Conservation (phyloP, 495 filamentous ascomycete species). For the Lepraria neglecta region DNA sequence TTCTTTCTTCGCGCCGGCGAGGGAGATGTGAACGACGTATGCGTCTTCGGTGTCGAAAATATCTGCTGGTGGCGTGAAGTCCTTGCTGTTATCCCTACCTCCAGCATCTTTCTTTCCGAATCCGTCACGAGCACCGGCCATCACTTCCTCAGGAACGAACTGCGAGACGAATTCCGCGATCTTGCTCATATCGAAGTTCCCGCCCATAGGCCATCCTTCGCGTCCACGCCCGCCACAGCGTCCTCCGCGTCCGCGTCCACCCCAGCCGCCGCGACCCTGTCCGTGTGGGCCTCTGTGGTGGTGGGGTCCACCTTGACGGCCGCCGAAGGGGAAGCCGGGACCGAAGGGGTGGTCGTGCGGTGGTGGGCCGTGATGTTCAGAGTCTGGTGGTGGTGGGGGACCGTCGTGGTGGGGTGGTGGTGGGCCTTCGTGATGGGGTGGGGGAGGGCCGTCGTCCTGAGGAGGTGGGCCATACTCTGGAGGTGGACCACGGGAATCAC, state of each 20-base stretch:
- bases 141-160: constrained; percentile 35
- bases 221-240: constrained; percentile 18
- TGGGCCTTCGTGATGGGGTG: constrained; percentile 23
- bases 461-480: constrained; percentile 3
- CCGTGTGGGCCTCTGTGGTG: constrained; percentile 21
- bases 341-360: constrained; percentile 24
- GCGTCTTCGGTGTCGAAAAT: constrained; percentile 60
- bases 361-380: constrained; percentile 20
- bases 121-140: constrained; percentile 29
- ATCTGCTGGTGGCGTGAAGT: constrained; percentile 62
- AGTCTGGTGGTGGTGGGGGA: constrained; percentile 21
- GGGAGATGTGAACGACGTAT: constrained; percentile 63
- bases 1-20: constrained; percentile 71
- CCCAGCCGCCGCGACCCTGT: constrained; percentile 24
- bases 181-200: constrained; percentile 37
- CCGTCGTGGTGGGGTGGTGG: constrained; percentile 10
- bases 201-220: constrained; percentile 21
- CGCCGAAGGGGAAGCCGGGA: constrained; percentile 25
- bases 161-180: constrained; percentile 29
- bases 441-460: constrained; percentile 9
- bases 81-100: constrained; percentile 34
- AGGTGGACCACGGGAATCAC: constrained; percentile 19
- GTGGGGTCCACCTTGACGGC: constrained; percentile 21
- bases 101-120: constrained; percentile 25
- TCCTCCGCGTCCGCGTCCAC: constrained; percentile 25